Conservation (phyloP, 192 early-diverging fungal species). For the Phycomyces nitens region DNA sequence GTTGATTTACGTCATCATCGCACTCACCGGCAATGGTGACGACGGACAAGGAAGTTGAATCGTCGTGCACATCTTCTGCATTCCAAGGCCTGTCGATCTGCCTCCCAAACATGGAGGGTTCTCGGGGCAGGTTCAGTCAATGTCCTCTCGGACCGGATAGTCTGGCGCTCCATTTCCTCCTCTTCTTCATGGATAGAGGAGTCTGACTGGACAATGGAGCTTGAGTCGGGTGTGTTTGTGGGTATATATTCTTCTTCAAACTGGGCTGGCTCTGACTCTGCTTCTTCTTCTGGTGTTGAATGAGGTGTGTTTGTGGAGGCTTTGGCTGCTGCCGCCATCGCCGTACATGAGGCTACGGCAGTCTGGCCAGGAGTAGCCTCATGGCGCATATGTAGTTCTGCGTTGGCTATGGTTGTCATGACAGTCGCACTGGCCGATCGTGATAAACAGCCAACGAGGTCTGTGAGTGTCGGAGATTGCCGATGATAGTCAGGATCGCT, state of each 20-base stretch:
- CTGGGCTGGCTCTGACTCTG: no score
- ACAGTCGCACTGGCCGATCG: conserved; percentile 9
- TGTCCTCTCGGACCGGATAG: conserved; percentile 9
- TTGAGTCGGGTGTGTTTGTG: no score
- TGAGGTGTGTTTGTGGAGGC: not conserved
- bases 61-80: conserved; percentile 67
- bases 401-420: conserved; percentile 13
- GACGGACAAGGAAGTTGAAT: conserved; percentile 75
- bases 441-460: conserved; percentile 11
- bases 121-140: not conserved
- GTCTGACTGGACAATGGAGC: not conserved
- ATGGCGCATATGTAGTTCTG: conserved; percentile 2
- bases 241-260: no score
- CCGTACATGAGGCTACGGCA: not conserved
- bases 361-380: conserved; percentile 3
- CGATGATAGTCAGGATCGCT: not conserved
- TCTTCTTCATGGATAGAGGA: not conserved
- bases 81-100: conserved; percentile 60
- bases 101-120: conserved; percentile 63
- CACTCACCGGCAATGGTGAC: conserved; percentile 74
- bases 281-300: not conserved
- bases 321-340: not conserved
- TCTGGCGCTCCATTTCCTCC: conserved; percentile 4
- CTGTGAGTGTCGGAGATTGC: not conserved
- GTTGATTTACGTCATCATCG: not conserved